Conservation (phyloP, 2,329 filamentous ascomycete genomes). For the Epichloe aotearoae region DNA sequence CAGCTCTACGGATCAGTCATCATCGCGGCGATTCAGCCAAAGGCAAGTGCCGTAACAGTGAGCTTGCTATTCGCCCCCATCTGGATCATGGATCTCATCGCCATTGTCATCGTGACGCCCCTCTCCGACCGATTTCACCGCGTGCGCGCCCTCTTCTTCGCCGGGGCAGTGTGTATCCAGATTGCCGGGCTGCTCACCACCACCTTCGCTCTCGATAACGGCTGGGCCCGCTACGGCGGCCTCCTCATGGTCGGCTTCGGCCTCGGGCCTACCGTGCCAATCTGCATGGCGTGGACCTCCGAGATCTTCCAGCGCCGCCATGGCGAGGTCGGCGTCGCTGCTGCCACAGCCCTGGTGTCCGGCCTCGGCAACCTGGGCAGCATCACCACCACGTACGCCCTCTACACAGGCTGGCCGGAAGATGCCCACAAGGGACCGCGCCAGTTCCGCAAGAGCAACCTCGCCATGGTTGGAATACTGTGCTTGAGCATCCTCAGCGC, state of each 20-base stretch:
- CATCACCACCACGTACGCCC: slow-evolving; percentile 75
- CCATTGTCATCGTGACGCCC: slow-evolving; percentile 74
- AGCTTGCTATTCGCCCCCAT: slow-evolving; percentile 82
- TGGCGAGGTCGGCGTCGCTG: slow-evolving; percentile 80
- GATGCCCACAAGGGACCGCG: slow-evolving; percentile 55
- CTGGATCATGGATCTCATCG: slow-evolving; percentile 85
- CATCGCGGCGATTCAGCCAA: slow-evolving; percentile 63
- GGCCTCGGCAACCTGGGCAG: slow-evolving; percentile 78
- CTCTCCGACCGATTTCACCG: slow-evolving; percentile 78
- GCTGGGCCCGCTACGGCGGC: slow-evolving; percentile 78
- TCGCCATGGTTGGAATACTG: slow-evolving; percentile 79
- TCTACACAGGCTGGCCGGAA: slow-evolving; percentile 76
- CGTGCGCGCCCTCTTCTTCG: slow-evolving; percentile 70
- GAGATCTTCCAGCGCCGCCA: slow-evolving; percentile 84
- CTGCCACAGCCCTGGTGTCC: slow-evolving; percentile 73
- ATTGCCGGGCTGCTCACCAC: slow-evolving; percentile 69
- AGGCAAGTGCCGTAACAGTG: slow-evolving; percentile 58
- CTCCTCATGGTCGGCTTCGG: slow-evolving; percentile 86
- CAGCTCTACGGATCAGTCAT: slow-evolving; percentile 83
- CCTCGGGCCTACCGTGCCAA: slow-evolving; percentile 78
- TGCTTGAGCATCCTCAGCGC: slow-evolving; percentile 63
- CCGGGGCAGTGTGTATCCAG: slow-evolving; percentile 60
- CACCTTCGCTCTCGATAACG: slow-evolving; percentile 56
- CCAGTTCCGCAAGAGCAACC: slow-evolving; percentile 71
- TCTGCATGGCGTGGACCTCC: slow-evolving; percentile 87